Base-by-base conservation (phyloP, 2,329 filamentous ascomycete species). In the Alternaria tenuissima region DNA sequence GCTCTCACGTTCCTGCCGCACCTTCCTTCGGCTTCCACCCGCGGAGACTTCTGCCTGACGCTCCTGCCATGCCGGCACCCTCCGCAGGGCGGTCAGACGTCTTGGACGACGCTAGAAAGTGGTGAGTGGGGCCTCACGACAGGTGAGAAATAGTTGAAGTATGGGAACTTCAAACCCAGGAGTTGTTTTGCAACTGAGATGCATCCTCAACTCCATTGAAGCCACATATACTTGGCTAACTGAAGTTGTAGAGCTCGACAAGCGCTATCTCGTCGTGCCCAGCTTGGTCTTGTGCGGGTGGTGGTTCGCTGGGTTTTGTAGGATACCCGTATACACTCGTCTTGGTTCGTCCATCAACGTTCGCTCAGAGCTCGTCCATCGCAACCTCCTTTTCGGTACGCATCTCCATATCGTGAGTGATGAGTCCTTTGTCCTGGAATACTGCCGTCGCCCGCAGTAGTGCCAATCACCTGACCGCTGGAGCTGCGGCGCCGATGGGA, bases 231-330 rank as follows among this genome's bases (percentile, higher is more conserved):
- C 30, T 41, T 54, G 44, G 60, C 55, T 32, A 39, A 39, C 9
- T 54, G 61, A 66, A 54, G 56, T 67, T 55, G 57, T 64, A 68
- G 55, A 74, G 38, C 67, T 74, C 59, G 49, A 55, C 52, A 28
- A 66, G 61, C 49, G 62, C 65, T 67, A 62, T 70, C 65, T 44
- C 47, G 49, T 66, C 57, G 42, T 62, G 44, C 53, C 28, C 16
- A 5, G 55, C 41, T 62, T 32, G 55, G 38, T 9, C 20, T 28
- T 14, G 18, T 63, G 36, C 32, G 48, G 28, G 24, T 54, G 43
- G 49, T 30, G 46, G 28, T 48, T 41, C 54, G 48, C 6, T 52
- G 51, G 55, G 39, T 61, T 59, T 36, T 9, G 57, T 38, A 34
- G 42, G 47, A 22, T 44, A 42, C 24, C 55, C 52, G 44, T 55